Base-by-base conservation (phyloP, 2,329 filamentous ascomycete species). In the Tolypocladium cylindrosporum region DNA sequence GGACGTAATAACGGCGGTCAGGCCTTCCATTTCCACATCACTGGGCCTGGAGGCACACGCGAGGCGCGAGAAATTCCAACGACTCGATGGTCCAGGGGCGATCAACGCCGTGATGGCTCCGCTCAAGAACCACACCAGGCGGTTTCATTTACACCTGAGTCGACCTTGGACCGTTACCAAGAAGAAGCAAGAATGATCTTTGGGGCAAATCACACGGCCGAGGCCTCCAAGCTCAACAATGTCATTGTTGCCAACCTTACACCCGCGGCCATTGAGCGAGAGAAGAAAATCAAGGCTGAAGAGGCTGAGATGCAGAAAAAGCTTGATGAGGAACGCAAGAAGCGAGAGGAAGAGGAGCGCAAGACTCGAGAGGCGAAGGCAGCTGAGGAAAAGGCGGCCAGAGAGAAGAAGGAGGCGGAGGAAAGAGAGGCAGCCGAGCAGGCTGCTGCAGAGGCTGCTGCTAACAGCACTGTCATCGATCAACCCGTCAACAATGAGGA, bases 111-210 rank as follows among this genome's bases (percentile, higher is more conserved):
- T 14, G 79, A 82, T 27, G 64, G 62, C 21, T 64, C 72, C 42
- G 71, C 75, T 62, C 74, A 80, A 66, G 87, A 90, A 58, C 88
- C 88, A 14, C 78, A 83, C n/a, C 87, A 89, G 64, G 88, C 90
- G 14, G 86, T 92, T 34, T 77, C 85, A 3, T 97, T 97, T 70
- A 76, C 80, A 24, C 79, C 90, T 10, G 83, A 85, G 42, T 79
- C 83, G 10, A 97, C 94, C 1, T 77, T 81, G 57, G 80, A 82
- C 56, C 87, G 94, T 61, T 99, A 95, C 87, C 84, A 89, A 68
- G 91, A 97, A 68, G 95, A 97, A 71, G 87, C 91, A 10, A 86
- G 88, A 62, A 86, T 99, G 71, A 80, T 97, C 0, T 97, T 94
- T 71, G 89, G 89, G 34, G 74, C 78, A 27, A 79, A 75, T 54